phyloP scores from a whole-genome alignment of 169 alveolate species.

The Toxoplasma gondii region DNA sequence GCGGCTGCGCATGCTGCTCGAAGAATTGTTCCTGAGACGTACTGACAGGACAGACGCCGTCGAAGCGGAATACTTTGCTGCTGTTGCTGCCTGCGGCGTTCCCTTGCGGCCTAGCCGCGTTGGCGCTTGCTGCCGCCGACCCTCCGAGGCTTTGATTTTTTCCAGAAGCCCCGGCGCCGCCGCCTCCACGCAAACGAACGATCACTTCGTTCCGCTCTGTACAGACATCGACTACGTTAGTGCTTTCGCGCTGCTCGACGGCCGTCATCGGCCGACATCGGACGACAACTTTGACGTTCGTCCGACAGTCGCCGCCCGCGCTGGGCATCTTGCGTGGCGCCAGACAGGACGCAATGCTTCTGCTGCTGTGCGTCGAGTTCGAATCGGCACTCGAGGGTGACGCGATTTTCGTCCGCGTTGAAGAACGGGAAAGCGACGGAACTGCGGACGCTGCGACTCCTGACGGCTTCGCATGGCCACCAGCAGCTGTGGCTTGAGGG shows the following conservation, averaged over 20 bases:
- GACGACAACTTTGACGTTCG: conserved; percentile 53
- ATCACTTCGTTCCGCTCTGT: conserved; percentile 41
- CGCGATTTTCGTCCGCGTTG: not conserved
- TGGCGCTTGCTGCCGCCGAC: not conserved
- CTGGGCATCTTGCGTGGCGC: not conserved
- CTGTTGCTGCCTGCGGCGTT: not conserved
- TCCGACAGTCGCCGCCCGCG: not conserved
- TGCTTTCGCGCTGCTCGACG: conserved; percentile 44
- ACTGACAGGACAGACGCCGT: conserved; percentile 77
- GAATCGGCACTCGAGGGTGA: not conserved
- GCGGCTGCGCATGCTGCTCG: conserved; percentile 81
- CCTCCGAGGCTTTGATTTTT: not conserved
- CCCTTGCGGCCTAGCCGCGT: not conserved
- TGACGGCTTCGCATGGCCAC: not conserved
- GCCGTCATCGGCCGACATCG: conserved; percentile 53
- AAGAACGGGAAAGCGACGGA: not conserved
- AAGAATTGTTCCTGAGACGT: conserved; percentile 72
- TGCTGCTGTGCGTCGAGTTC: not conserved
- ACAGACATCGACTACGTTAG: conserved; percentile 32
- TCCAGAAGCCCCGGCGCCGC: not conserved
- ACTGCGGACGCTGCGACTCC: not conserved
- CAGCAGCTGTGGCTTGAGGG: not conserved
- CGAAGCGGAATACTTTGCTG: conserved; percentile 77
- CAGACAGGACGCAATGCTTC: not conserved
- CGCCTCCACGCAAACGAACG: conserved; percentile 15